Evolutionary conservation across 768 basidiomycete species (phyloP).

Genomic region (Calocera cornea): DNA sequence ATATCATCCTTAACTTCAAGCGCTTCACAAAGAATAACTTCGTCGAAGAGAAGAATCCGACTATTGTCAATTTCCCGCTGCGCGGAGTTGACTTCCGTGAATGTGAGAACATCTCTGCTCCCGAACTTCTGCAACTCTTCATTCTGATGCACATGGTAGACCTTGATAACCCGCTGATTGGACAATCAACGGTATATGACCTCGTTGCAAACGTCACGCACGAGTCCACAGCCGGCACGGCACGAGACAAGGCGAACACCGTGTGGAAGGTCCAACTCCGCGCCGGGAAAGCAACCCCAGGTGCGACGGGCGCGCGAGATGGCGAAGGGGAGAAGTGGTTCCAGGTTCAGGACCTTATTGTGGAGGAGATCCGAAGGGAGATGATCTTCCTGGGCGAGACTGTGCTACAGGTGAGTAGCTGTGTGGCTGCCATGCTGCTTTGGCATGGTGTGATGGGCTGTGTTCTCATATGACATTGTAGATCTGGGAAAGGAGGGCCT

Average conservation of each 20-base stretch:
- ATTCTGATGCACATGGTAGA: slow-evolving; percentile 35
- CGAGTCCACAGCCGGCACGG: slow-evolving; percentile 91
- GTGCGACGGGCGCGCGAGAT: slow-evolving; percentile 37
- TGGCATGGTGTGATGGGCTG: not conserved
- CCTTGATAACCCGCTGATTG: slow-evolving; percentile 49
- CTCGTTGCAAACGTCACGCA: slow-evolving; percentile 91
- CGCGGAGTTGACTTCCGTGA: slow-evolving; percentile 84
- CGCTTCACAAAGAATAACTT: slow-evolving; percentile 93
- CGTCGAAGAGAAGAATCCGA: slow-evolving; percentile 98
- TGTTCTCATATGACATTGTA: not conserved
- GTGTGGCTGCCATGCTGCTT: not conserved
- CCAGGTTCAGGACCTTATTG: slow-evolving; percentile 90
- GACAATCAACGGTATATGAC: slow-evolving; percentile 69
- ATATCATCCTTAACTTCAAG: slow-evolving; percentile 90
- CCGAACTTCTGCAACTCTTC: slow-evolving; percentile 14
- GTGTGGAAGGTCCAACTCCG: slow-evolving; percentile 86
- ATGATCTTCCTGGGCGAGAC: slow-evolving; percentile 97
- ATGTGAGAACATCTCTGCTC: slow-evolving; percentile 43
- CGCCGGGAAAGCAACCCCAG: slow-evolving; percentile 29
- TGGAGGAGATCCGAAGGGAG: slow-evolving; percentile 89
- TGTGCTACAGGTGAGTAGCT: slow-evolving; percentile 65
- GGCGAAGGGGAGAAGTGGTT: slow-evolving; percentile 89
- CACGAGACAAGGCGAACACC: slow-evolving; percentile 79
- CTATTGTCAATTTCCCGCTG: slow-evolving; percentile 93
- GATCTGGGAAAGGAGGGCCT: slow-evolving; percentile 3